Evolutionary conservation across 495 filamentous ascomycete genomes (phyloP).

Genomic region (Aspergillus haitiensis): DNA sequence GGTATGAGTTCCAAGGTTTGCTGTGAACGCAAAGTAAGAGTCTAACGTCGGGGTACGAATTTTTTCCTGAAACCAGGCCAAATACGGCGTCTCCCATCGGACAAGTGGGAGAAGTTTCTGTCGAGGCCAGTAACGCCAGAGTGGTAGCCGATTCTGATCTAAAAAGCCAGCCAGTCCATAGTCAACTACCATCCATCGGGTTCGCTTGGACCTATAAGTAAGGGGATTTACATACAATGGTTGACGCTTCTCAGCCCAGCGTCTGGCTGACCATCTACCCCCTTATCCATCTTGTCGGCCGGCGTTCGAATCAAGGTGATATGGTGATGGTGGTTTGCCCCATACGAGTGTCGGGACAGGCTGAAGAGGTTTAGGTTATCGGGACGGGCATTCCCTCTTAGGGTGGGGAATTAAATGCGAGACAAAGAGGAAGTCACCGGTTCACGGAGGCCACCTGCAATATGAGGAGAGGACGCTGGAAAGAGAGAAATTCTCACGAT

Average conservation of each 20-base stretch:
- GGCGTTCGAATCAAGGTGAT: slow-evolving; percentile 24
- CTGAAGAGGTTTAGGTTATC: neutral
- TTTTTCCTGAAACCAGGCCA: slow-evolving; percentile 78
- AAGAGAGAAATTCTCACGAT: neutral
- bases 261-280: slow-evolving; percentile 52
- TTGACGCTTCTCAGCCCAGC: slow-evolving; percentile 71
- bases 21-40: slow-evolving; percentile 93
- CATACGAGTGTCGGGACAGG: slow-evolving; percentile 22
- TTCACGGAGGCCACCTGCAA: neutral
- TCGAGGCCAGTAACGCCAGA: slow-evolving; percentile 86
- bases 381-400: neutral
- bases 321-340: slow-evolving; percentile 13
- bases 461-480: neutral
- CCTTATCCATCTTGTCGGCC: slow-evolving; percentile 39
- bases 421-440: neutral
- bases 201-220: neutral
- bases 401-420: neutral
- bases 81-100: slow-evolving; percentile 92
- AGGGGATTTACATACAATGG: slow-evolving; percentile 65
- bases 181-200: slow-evolving; percentile 7
- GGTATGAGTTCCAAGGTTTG: slow-evolving; percentile 96
- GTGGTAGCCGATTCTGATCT: slow-evolving; percentile 82
- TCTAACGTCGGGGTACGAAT: slow-evolving; percentile 79
- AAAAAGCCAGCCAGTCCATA: slow-evolving; percentile 10
- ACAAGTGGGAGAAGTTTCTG: slow-evolving; percentile 81